phyloP scores from a whole-genome alignment of 2,329 filamentous ascomycete species.

The Leptographium galeiforme region DNA sequence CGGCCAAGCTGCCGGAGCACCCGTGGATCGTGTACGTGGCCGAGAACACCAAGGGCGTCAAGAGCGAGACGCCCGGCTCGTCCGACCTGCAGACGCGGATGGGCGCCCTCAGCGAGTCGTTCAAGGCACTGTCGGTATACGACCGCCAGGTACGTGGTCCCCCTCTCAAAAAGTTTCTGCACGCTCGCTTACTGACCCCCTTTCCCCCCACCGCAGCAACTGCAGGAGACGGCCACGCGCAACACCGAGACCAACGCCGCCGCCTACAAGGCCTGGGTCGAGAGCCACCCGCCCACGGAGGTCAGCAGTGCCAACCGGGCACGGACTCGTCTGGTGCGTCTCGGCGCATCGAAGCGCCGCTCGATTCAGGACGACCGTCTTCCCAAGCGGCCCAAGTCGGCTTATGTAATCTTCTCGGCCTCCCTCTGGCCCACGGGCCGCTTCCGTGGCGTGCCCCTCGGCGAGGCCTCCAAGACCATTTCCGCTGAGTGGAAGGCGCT shows the following conservation, averaged over 20 bases:
- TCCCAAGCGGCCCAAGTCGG: conserved; percentile 24
- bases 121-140: conserved; percentile 23
- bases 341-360: conserved; percentile 15
- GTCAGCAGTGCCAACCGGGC: conserved; percentile 34
- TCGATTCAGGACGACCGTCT: conserved; percentile 32
- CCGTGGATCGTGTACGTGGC: conserved; percentile 26
- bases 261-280: conserved; percentile 33
- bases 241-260: conserved; percentile 29
- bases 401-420: conserved; percentile 25
- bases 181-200: neutral
- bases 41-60: conserved; percentile 17
- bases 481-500: conserved; percentile 29
- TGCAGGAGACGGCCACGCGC: conserved; percentile 19
- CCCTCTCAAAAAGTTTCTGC: neutral
- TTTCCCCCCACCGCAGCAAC: conserved; percentile 16
- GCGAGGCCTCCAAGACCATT: conserved; percentile 15
- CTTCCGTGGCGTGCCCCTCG: conserved; percentile 2
- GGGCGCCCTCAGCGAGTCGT: conserved; percentile 18
- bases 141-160: conserved; percentile 30
- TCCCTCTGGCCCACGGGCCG: conserved; percentile 22
- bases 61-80: neutral
- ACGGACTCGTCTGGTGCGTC: conserved; percentile 26
- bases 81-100: conserved; percentile 13
- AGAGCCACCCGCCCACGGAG: conserved; percentile 23
- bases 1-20: conserved; percentile 18